phyloP scores from a whole-genome alignment of 352 stramenopile genomes.

The Phytophthora tentaculata region DNA sequence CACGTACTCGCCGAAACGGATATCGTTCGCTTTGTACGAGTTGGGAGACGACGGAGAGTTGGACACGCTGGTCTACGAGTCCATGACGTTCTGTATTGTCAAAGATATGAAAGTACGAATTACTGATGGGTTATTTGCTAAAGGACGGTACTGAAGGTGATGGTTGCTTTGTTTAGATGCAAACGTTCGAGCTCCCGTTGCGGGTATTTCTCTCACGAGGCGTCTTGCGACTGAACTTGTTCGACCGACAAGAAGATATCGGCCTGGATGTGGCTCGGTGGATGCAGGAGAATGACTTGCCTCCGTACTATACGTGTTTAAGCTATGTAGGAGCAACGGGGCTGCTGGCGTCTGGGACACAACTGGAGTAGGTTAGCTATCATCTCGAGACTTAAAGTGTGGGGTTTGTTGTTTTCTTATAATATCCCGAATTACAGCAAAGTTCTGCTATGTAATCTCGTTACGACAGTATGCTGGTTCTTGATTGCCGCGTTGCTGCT shows the following conservation, averaged over 20 bases:
- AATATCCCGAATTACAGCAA: too few relatives aligned
- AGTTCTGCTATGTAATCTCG: too few relatives aligned
- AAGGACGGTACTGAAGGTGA: neutral
- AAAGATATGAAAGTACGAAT: constrained; percentile 63
- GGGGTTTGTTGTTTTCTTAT: too few relatives aligned
- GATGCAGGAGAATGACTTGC: constrained; percentile 56
- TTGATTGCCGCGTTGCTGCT: too few relatives aligned
- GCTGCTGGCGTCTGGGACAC: constrained; percentile 26
- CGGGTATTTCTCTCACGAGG: constrained; percentile 54
- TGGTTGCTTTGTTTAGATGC: constrained; percentile 38
- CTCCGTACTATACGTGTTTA: constrained; percentile 79
- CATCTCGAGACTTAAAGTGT: neutral
- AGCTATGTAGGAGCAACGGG: constrained; percentile 68
- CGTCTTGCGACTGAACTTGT: constrained; percentile 64
- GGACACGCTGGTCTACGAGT: constrained; percentile 50
- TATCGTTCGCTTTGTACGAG: constrained; percentile 74
- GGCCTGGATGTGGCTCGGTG: constrained; percentile 55
- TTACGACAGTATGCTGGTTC: too few relatives aligned
- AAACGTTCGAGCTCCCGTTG: constrained; percentile 58
- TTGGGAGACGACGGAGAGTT: constrained; percentile 26
- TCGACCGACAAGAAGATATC: constrained; percentile 62
- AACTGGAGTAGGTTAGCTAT: constrained; percentile 3
- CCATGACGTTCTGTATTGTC: constrained; percentile 52
- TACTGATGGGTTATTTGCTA: neutral
- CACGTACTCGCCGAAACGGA: constrained; percentile 63